Base-by-base conservation (phyloP, 192 early-diverging fungal species). In the Coemansia sp. region DNA sequence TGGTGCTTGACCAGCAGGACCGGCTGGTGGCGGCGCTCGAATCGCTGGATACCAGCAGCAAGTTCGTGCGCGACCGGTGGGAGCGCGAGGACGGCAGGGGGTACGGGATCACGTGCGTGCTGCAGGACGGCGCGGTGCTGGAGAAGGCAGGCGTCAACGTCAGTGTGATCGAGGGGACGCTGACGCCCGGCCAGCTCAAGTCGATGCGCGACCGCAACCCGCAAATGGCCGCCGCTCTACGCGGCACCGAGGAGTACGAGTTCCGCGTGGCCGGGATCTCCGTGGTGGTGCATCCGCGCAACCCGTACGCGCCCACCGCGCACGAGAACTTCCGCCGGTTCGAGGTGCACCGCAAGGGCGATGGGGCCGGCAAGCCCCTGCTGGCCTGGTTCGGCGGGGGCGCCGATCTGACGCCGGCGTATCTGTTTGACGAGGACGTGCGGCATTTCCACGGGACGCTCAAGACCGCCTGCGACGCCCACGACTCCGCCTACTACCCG, bases 271-370 rank as follows among this genome's bases (percentile, higher is more conserved):
- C 94, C 0, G 97, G 96, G 7, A 92, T 96, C 58, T 92, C 90
- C 13, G 86, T 94, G 57, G 94, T 98, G 16, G 91, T 97, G 73
- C 97, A 98, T 67, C 97, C 97, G 19, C 89, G 89, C 73, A 99
- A 99, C 77, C 96, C 96, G 16, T 87, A 91, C 63, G 94, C 92
- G n/a, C 97, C 97, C 11, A 99, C 97, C 0, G 90, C 94, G 7
- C 97, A 99, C 72, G 87, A 93, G 74, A 99, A 99, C 83, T 99
- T 95, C 78, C 90, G 97, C 7, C 97, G 98, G 75, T 97, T 99
- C 87, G 97, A 99, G 67, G 87, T 99, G 12, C 74, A 69, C 60
- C 76, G 85, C 18, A 78, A 89, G 49, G 67, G 67, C 4, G 88
- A 18, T 21, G 3, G 3, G 16, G 22, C 16, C 5, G 86, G 84